Evolutionary conservation across 352 stramenopile genomes (phyloP), one percentile per base, ranked within the genome.

Genomic region (Poterioochromonas sp.): DNA sequence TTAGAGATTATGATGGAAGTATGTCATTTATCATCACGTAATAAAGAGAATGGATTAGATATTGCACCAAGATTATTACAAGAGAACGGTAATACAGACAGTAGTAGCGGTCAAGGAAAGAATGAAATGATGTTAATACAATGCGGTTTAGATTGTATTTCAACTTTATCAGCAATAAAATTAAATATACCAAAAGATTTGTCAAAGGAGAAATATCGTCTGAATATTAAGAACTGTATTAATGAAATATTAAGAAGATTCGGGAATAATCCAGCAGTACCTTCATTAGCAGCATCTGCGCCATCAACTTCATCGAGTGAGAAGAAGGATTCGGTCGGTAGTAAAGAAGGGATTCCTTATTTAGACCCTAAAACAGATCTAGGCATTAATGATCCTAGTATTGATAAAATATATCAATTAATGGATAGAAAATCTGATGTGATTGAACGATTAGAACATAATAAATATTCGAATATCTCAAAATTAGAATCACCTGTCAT

Each of bases 381-480:
- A 35, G 8, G 5, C 1, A 63, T 73, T 63, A 12, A 2, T 35
- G 84, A 18, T 35, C 37, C 35, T 96, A 43, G 92, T 92, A 8
- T 84, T 97, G 1, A 80, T 98, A n/a, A n/a, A n/a, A n/a, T n/a
- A n/a, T n/a, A n/a, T n/a, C 5, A 92, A 98, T 80, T 93, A 92
- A n/a, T 86, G 95, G 34, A 89, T 94, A 74, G 95, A 98, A 5
- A 41, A 22, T 22, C 80, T 98, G 15, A 93, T 98, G 79, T 93
- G 93, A 29, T 85, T 95, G 35, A 89, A 95, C 76, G 94, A 98
- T 82, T 91, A 98, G 82, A 88, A 94, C 76, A 97, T 98, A 44
- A 3, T 37, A 18, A 18, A 8, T 54, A 32, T 54, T 34, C 37
- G 8, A 39, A 34, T 22, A 18, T 32, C 1, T 8, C 8, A 2